phyloP scores from a whole-genome alignment of 805 yeast species.

The Huiozyma sinensis region DNA sequence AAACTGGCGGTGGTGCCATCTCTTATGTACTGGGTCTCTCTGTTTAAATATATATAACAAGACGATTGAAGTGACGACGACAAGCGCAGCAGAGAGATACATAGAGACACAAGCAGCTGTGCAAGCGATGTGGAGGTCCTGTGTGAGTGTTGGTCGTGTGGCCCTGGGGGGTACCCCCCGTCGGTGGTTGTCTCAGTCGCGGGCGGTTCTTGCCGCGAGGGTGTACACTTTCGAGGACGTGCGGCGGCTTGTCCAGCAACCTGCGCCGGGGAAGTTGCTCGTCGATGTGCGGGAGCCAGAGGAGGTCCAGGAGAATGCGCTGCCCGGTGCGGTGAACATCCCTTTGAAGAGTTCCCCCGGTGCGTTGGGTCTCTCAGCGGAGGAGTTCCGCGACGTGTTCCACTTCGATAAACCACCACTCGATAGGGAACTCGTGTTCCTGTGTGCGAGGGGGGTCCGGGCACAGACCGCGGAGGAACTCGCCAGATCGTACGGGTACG shows the following conservation, averaged over 20 bases:
- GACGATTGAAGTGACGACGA: neutral
- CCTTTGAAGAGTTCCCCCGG: slow-evolving; percentile 91
- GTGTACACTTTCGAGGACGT: slow-evolving; percentile 41
- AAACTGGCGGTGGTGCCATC: too few relatives aligned
- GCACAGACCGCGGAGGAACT: slow-evolving; percentile 83
- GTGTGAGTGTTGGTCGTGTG: too few relatives aligned
- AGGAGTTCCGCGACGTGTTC: slow-evolving; percentile 71
- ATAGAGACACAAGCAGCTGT: too few relatives aligned
- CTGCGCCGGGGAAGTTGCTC: slow-evolving; percentile 43
- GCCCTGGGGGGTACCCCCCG: too few relatives aligned
- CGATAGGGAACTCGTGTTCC: slow-evolving; percentile 70
- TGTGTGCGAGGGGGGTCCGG: slow-evolving; percentile 89
- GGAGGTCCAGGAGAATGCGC: slow-evolving; percentile 60
- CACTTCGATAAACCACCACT: slow-evolving; percentile 70
- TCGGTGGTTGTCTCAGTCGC: neutral
- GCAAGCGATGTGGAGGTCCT: too few relatives aligned
- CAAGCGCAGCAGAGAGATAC: neutral
- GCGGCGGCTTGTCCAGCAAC: slow-evolving; percentile 35
- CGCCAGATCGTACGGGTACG: slow-evolving; percentile 83
- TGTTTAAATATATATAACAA: slow-evolving; percentile 1
- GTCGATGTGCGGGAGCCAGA: slow-evolving; percentile 91
- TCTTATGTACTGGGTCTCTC: slow-evolving; percentile 2
- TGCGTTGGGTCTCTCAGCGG: slow-evolving; percentile 68
- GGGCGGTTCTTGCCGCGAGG: slow-evolving; percentile 30
- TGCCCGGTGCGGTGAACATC: slow-evolving; percentile 77